Percentiles rank a stretch among this genome's conserved stretches.
Conservation (phyloP, 768 basidiomycete species). For the Termitomyces sp. region DNA sequence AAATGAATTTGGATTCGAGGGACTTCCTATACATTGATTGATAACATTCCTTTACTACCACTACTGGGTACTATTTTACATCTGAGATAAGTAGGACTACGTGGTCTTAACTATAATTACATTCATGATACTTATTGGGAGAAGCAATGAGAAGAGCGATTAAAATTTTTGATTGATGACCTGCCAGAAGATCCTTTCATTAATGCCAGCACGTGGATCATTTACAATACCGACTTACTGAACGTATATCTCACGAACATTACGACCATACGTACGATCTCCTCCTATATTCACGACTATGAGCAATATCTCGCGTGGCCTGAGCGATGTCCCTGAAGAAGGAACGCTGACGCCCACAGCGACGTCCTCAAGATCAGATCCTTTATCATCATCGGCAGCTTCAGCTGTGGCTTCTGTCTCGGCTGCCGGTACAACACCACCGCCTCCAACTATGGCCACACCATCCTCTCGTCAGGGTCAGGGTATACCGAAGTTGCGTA, state of each 20-base stretch:
- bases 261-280: background rate
- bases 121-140: too few species aligned
- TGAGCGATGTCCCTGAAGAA: slow-evolving; percentile 31
- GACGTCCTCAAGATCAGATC: slow-evolving; percentile 8
- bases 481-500: slow-evolving; percentile 7
- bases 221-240: background rate
- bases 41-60: background rate
- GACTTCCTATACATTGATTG: background rate
- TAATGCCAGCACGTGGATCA: background rate
- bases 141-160: too few species aligned
- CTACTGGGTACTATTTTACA: background rate
- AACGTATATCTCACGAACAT: background rate
- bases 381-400: background rate
- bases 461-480: slow-evolving; percentile 10
- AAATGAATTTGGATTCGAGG: background rate
- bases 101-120: too few species aligned
- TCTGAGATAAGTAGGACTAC: too few species aligned
- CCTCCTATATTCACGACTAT: slow-evolving; percentile 10
- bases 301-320: slow-evolving; percentile 18
- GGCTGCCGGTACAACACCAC: slow-evolving; percentile 9
- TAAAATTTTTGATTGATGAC: too few species aligned
- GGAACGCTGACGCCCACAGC: slow-evolving; percentile 13
- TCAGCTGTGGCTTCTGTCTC: background rate
- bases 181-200: slow-evolving; percentile 1
- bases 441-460: slow-evolving; percentile 8